Evolutionary conservation across 1,284 basidiomycete species (phyloP).

Genomic region (Athelia sp.): DNA sequence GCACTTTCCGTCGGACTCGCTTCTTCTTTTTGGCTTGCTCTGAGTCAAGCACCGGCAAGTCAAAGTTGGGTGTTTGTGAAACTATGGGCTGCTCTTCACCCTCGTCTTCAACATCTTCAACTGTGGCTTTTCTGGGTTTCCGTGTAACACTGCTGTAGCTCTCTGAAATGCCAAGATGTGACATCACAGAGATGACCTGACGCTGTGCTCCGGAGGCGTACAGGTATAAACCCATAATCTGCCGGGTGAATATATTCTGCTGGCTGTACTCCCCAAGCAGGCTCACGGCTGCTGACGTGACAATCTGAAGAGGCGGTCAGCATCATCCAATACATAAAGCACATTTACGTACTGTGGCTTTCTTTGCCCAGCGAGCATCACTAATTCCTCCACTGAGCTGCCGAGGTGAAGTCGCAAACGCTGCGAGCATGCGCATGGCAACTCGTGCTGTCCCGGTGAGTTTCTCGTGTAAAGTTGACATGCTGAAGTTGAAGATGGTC

Average conservation of each 20-base stretch:
- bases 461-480: background rate
- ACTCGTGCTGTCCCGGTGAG: background rate
- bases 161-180: slow-evolving; percentile 18
- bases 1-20: background rate
- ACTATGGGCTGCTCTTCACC: background rate
- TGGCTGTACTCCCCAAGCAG: slow-evolving; percentile 25
- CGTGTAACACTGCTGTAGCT: slow-evolving; percentile 21
- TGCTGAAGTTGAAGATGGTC: slow-evolving; percentile 1
- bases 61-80: background rate
- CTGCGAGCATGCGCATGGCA: background rate
- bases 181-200: slow-evolving; percentile 22
- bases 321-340: background rate
- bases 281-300: slow-evolving; percentile 10
- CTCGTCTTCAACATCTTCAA: background rate
- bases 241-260: slow-evolving; percentile 21
- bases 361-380: background rate
- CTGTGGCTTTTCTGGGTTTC: background rate
- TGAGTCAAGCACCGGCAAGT: slow-evolving; percentile 1
- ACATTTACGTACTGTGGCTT: background rate
- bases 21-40: slow-evolving; percentile 3
- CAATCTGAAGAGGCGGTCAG: slow-evolving; percentile 5
- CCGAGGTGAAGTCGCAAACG: background rate
- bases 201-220: slow-evolving; percentile 24
- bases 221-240: slow-evolving; percentile 26
- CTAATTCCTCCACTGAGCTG: background rate